phyloP scores from a whole-genome alignment of 495 filamentous ascomycete genomes.

The Hyaloscypha variabilis region DNA sequence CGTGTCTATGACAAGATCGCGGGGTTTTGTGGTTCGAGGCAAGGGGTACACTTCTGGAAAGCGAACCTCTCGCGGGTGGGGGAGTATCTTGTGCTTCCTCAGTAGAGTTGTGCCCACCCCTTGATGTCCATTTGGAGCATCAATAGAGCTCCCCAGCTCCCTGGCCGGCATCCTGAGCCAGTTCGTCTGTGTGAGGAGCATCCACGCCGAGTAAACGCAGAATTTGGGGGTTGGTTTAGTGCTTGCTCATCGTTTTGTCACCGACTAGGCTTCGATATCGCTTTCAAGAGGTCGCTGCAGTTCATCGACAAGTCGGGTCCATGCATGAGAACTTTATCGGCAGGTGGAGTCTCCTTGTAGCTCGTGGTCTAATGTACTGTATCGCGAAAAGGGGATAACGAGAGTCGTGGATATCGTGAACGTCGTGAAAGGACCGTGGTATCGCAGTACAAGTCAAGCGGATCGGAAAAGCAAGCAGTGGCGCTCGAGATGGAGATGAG shows the following conservation, averaged over 20 bases:
- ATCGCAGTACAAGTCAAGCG: conserved; percentile 7
- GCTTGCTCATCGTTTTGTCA: conserved; percentile 11
- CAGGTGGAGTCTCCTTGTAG: conserved; percentile 1
- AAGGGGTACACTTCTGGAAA: conserved; percentile 29
- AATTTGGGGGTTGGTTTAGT: conserved; percentile 12
- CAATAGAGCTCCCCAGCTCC: conserved; percentile 29
- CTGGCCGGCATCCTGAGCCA: conserved; percentile 33
- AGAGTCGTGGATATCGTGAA: neutral
- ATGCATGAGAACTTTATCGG: conserved; percentile 18
- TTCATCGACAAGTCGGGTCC: conserved; percentile 17
- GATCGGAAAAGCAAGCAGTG: conserved; percentile 14
- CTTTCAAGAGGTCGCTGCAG: conserved; percentile 22
- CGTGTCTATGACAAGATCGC: conserved; percentile 25
- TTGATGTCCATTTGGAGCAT: conserved; percentile 28
- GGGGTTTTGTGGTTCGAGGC: conserved; percentile 30
- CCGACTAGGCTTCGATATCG: conserved; percentile 11
- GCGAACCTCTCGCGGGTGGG: conserved; percentile 45
- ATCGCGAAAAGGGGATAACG: neutral
- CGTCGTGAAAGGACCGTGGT: conserved; percentile 20
- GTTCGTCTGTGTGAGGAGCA: conserved; percentile 36
- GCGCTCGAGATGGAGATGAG: conserved; percentile 10
- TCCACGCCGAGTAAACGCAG: conserved; percentile 23
- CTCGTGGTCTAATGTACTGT: neutral
- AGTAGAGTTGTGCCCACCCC: conserved; percentile 37
- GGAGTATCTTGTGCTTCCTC: conserved; percentile 57